Evolutionary conservation across 805 yeast genomes (phyloP), one percentile per base, ranked within the genome.

Genomic region (Suhomyces pyralidae): DNA sequence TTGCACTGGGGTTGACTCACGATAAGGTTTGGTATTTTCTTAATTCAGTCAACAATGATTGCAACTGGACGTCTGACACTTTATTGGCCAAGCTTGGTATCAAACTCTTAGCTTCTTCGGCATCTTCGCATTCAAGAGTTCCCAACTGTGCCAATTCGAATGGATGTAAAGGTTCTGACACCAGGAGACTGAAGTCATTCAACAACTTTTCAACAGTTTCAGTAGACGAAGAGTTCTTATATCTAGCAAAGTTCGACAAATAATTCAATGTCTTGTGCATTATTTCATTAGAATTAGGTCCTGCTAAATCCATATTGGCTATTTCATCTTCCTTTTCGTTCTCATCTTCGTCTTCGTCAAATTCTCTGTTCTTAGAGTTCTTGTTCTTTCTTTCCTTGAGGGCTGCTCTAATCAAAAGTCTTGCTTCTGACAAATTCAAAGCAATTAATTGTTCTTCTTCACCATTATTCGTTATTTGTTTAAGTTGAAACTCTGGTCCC

Each of bases 101-200:
- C 63, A 94, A 78, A 15, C 97, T 89, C 71, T 90, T 90, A 36
- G 98, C 98, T 75, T 94, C 99, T 65, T 89, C 99, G 5, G 96
- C 91, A 57, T 93, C 97, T 65, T 93, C 99, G 71, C 97, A 92
- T 28, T 94, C 88, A 56, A 93, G 78, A 3, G 96, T 89, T 0
- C 96, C 93, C 55, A 87, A 74, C 70, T 94, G 98, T 1, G 98
- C 96, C 51, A 90, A 77, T 72, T 94, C 99, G 68, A 94, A 94
- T 1, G 99, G 98, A 74, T 94, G 99, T 61, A 94, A 71, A 14
- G 78, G 77, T 55, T 74, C 74, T 1, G 68, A 48, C 25, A 83
- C 85, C 52, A 64, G 67, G 50, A 58, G 61, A 42, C 81, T 73
- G 62, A 85, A 86, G 58, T 89, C 96, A 47, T 86, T 83, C 64